These are phyloP conservation scores for Cordyceps sp. DNA, from an alignment of 2,329 filamentous ascomycete genomes.

Conservation along the genomic window DNA sequence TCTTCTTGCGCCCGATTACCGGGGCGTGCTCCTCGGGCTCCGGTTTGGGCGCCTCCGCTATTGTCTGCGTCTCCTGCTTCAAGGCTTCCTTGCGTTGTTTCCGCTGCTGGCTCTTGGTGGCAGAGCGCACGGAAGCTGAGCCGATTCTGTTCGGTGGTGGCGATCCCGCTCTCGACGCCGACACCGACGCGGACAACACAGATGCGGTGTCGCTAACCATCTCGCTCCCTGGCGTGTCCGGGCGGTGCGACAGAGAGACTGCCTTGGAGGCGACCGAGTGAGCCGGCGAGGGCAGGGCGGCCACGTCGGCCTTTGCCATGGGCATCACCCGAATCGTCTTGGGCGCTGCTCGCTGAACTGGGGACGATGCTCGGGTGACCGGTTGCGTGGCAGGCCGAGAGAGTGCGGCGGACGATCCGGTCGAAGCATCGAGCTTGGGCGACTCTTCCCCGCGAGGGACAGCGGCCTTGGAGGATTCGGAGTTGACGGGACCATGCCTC, in stretches of 20 bases:
- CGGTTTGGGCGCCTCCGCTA: conserved; percentile 30
- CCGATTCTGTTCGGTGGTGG: conserved; percentile 50
- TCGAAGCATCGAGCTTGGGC: conserved; percentile 2
- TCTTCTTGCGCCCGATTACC: conserved; percentile 68
- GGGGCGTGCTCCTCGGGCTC: conserved; percentile 49
- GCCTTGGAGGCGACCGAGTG: conserved; percentile 13
- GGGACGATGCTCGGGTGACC: conserved; percentile 24
- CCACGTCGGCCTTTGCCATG: conserved; percentile 43
- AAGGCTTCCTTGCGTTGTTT: conserved; percentile 56
- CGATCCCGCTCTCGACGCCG: conserved; percentile 51
- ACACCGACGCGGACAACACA: conserved; percentile 54
- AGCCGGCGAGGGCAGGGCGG: conserved; percentile 20
- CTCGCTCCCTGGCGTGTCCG: conserved; percentile 61
- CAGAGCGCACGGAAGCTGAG: conserved; percentile 48
- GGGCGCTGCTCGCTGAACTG: conserved; percentile 31
- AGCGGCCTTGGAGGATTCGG: background rate
- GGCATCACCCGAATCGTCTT: conserved; percentile 47
- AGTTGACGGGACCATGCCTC: background rate
- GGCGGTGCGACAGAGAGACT: conserved; percentile 26
- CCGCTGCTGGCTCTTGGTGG: conserved; percentile 64
- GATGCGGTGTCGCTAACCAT: conserved; percentile 63
- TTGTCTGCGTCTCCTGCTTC: conserved; percentile 43
- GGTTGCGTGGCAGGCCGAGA: conserved; percentile 16
- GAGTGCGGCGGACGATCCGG: conserved; percentile 19
- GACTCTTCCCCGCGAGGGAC: background rate